Percentiles rank a stretch among this genome's conserved stretches.
Evolutionary conservation across 495 filamentous ascomycete species (phyloP).

Genomic region (Hypoxylon fuscum): DNA sequence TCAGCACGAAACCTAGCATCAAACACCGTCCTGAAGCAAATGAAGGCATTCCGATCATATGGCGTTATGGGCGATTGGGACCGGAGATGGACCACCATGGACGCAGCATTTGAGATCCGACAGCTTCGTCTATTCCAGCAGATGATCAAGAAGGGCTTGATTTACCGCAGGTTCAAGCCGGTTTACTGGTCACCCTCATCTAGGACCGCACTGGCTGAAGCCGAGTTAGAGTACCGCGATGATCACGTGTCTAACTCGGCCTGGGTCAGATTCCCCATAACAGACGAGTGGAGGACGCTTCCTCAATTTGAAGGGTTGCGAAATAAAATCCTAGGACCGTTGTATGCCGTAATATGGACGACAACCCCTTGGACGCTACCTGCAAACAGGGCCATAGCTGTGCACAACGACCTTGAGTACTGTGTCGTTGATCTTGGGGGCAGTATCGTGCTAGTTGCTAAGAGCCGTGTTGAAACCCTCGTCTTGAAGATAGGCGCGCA

Average conservation of each 20-base stretch:
- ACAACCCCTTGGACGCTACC: slow-evolving; percentile 98
- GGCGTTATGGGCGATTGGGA: slow-evolving; percentile 96
- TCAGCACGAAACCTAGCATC: slow-evolving; percentile 78
- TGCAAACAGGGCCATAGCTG: slow-evolving; percentile 87
- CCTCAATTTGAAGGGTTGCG: slow-evolving; percentile 46
- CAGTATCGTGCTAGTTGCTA: slow-evolving; percentile 65
- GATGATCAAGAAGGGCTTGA: slow-evolving; percentile 84
- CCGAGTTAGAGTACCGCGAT: slow-evolving; percentile 94
- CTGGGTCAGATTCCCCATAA: slow-evolving; percentile 81
- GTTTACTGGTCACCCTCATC: slow-evolving; percentile 97
- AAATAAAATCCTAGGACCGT: slow-evolving; percentile 42
- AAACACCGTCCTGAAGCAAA: slow-evolving; percentile 80
- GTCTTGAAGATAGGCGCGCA: slow-evolving; percentile 39
- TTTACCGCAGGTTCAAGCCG: slow-evolving; percentile 88
- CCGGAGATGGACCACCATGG: slow-evolving; percentile 91
- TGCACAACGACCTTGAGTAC: slow-evolving; percentile 78
- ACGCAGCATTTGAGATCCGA: slow-evolving; percentile 82
- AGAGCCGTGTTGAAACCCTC: slow-evolving; percentile 66
- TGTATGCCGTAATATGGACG: slow-evolving; percentile 92
- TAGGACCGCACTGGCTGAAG: slow-evolving; percentile 89
- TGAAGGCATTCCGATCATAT: slow-evolving; percentile 81
- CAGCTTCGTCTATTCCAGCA: slow-evolving; percentile 86
- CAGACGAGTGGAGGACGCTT: slow-evolving; percentile 54
- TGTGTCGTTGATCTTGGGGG: slow-evolving; percentile 67
- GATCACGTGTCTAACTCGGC: slow-evolving; percentile 82